Conservation (phyloP, 1,284 basidiomycete genomes). For the Heterobasidion irregulare region DNA sequence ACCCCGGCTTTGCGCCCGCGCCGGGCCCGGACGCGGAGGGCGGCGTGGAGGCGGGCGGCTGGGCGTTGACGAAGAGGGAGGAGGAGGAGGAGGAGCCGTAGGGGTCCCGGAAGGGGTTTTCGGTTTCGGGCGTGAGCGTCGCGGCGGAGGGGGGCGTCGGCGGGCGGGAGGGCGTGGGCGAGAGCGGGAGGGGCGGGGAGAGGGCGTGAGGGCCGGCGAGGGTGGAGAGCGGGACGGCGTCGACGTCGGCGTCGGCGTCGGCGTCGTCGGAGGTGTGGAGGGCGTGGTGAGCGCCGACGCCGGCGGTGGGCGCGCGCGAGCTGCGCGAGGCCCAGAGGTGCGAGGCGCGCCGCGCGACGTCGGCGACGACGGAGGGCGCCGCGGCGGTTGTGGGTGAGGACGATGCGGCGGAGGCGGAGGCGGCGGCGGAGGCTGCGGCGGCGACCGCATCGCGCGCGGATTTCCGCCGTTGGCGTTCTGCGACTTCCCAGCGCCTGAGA, state of each 20-base stretch:
- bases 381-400: slow-evolving; percentile 12
- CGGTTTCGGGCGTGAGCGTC: slow-evolving; percentile 7
- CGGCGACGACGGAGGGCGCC: slow-evolving; percentile 38
- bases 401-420: too few relatives aligned
- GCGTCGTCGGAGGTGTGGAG: slow-evolving; percentile 31
- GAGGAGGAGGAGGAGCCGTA: slow-evolving; percentile 27
- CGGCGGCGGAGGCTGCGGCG: slow-evolving; percentile 6
- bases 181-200: slow-evolving; percentile 8
- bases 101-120: slow-evolving; percentile 48
- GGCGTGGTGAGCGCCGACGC: slow-evolving; percentile 24
- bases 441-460: slow-evolving; percentile 43
- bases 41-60: too few relatives aligned
- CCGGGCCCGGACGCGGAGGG: too few relatives aligned
- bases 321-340: slow-evolving; percentile 34
- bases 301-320: slow-evolving; percentile 20
- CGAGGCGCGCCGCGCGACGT: slow-evolving; percentile 47
- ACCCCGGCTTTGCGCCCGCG: neutral
- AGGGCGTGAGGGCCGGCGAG: slow-evolving; percentile 29
- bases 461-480: slow-evolving; percentile 62
- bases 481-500: slow-evolving; percentile 63
- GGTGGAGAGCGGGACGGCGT: slow-evolving; percentile 37
- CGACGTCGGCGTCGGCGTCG: slow-evolving; percentile 2
- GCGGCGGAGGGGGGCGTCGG: slow-evolving; percentile 7
- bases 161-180: slow-evolving; percentile 27
- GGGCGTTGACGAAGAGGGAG: slow-evolving; percentile 34